Conservation (phyloP, 2,329 filamentous ascomycete genomes). For the Penicillium oxalicum region DNA sequence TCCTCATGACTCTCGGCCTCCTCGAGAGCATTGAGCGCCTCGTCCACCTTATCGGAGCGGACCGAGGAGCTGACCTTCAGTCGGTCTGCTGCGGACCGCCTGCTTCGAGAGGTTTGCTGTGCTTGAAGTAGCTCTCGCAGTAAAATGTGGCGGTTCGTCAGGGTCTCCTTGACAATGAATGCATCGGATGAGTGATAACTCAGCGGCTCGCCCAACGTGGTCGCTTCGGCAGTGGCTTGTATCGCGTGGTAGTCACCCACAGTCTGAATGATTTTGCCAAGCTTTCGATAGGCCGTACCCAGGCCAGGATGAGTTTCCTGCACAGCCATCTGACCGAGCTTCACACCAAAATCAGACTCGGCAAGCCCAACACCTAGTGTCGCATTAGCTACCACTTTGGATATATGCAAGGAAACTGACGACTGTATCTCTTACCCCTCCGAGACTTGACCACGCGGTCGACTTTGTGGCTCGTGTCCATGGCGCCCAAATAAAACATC, state of each 20-base stretch:
- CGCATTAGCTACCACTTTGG: slow-evolving; percentile 4
- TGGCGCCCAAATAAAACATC: slow-evolving; percentile 86
- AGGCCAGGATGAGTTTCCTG: slow-evolving; percentile 88
- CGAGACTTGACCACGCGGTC: slow-evolving; percentile 89
- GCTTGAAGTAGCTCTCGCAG: slow-evolving; percentile 89
- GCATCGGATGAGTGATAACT: slow-evolving; percentile 93
- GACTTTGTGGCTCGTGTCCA: slow-evolving; percentile 96
- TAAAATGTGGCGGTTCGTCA: slow-evolving; percentile 95
- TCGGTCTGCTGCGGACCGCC: slow-evolving; percentile 78
- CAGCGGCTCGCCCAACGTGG: slow-evolving; percentile 86
- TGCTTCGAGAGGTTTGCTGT: slow-evolving; percentile 75
- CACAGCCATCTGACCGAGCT: slow-evolving; percentile 76
- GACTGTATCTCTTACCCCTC: slow-evolving; percentile 58
- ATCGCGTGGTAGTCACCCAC: slow-evolving; percentile 94
- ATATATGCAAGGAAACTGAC: too few species aligned
- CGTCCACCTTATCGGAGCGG: slow-evolving; percentile 90
- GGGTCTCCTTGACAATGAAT: slow-evolving; percentile 95
- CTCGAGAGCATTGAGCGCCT: slow-evolving; percentile 85
- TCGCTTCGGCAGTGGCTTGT: slow-evolving; percentile 93
- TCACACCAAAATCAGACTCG: slow-evolving; percentile 89
- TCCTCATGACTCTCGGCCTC: slow-evolving; percentile 78
- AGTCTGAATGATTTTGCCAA: slow-evolving; percentile 87
- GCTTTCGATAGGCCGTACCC: slow-evolving; percentile 84
- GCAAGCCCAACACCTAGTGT: slow-evolving; percentile 73
- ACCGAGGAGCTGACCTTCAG: slow-evolving; percentile 83